These are phyloP conservation scores for Exophiala sp. DNA, from an alignment of 2,329 filamentous ascomycete species.

Conservation along the genomic window DNA sequence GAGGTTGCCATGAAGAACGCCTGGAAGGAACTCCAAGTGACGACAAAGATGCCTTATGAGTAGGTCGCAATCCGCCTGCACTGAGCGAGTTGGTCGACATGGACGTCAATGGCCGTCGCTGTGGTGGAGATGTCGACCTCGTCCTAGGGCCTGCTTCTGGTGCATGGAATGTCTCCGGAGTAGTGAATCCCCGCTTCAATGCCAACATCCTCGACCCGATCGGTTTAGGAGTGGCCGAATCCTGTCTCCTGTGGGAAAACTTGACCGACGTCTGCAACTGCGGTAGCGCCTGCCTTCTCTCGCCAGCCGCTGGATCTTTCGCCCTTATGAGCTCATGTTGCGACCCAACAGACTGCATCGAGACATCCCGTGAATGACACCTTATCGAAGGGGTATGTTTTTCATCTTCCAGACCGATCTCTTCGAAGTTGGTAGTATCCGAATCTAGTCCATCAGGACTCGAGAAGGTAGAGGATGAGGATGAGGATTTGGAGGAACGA, in stretches of 20 bases:
- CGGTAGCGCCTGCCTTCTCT: conserved; percentile 13
- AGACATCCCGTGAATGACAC: conserved; percentile 21
- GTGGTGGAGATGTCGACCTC: conserved; percentile 22
- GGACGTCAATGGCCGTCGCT: conserved; percentile 11
- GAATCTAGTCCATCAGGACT: conserved; percentile 56
- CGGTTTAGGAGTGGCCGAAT: conserved; percentile 6
- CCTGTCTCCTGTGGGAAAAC: conserved; percentile 3
- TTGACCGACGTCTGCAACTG: conserved; percentile 17
- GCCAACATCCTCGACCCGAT: conserved; percentile 5
- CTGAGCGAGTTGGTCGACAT: conserved; percentile 15
- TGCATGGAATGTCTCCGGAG: conserved; percentile 13
- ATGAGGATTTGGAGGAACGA: conserved; percentile 88
- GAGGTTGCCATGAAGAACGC: conserved; percentile 43
- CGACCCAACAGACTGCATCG: conserved; percentile 26
- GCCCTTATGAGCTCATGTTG: conserved; percentile 29
- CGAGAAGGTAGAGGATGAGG: conserved; percentile 74
- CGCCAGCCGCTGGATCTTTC: conserved; percentile 5
- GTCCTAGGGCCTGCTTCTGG: conserved; percentile 10
- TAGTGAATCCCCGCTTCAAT: conserved; percentile 20
- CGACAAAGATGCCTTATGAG: conserved; percentile 19
- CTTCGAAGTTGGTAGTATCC: conserved; percentile 83
- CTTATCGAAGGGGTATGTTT: conserved; percentile 32
- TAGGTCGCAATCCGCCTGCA: conserved; percentile 19
- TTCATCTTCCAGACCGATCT: conserved; percentile 81
- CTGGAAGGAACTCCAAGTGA: conserved; percentile 25